phyloP scores from a whole-genome alignment of 2,329 filamentous ascomycete species.

The Kalaharituber pfeilii region DNA sequence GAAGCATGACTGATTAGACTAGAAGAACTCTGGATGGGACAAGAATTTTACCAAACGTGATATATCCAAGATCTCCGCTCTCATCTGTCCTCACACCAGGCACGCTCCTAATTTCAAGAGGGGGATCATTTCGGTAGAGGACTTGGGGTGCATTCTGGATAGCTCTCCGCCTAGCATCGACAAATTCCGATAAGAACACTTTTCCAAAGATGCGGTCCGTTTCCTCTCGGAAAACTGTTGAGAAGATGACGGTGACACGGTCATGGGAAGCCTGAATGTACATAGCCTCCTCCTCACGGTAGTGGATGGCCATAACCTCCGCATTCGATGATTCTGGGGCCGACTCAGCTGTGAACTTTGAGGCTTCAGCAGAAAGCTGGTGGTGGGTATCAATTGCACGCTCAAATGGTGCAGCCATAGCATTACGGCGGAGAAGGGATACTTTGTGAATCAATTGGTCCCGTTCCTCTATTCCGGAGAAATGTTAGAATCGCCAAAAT shows the following conservation, averaged over 20 bases:
- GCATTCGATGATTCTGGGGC: constrained; percentile 91
- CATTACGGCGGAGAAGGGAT: constrained; percentile 87
- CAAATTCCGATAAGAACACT: constrained; percentile 86
- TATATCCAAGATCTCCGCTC: constrained; percentile 82
- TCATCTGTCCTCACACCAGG: constrained; percentile 52
- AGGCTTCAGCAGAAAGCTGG: constrained; percentile 67
- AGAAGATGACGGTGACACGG: constrained; percentile 65
- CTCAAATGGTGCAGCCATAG: constrained; percentile 97
- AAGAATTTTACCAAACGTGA: constrained; percentile 69
- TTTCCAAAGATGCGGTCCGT: constrained; percentile 95
- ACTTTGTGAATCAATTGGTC: constrained; percentile 77
- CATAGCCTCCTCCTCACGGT: constrained; percentile 96
- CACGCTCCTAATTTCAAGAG: constrained; percentile 73
- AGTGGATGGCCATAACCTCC: constrained; percentile 89
- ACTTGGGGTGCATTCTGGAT: constrained; percentile 98
- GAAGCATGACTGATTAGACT: constrained; percentile 18
- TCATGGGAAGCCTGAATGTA: constrained; percentile 97
- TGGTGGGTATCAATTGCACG: constrained; percentile 90
- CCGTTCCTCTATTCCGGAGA: constrained; percentile 44
- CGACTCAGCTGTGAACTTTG: constrained; percentile 82
- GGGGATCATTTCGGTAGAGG: constrained; percentile 84
- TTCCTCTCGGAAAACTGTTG: constrained; percentile 93
- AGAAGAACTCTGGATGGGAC: not conserved
- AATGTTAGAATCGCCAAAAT: not conserved
- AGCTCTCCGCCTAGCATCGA: constrained; percentile 81